Base-by-base conservation (phyloP, 805 yeast species). In the Candida alai region DNA sequence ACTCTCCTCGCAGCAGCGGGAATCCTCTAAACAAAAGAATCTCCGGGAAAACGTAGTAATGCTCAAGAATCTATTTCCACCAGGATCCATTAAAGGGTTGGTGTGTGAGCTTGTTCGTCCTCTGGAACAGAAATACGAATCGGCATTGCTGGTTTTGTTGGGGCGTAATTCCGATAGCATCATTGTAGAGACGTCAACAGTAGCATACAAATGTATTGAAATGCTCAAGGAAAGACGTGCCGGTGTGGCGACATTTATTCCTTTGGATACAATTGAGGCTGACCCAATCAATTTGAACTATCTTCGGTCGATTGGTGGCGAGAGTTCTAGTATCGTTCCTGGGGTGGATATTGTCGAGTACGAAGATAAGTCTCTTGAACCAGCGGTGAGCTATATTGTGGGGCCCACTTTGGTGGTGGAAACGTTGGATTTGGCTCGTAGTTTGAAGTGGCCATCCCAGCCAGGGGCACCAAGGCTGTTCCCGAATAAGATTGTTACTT, bases 231-330 rank as follows among this genome's bases (percentile, higher is more conserved):
- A 84, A 44, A 90, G 90, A 52, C 72, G 96, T 44, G 67, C 82
- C 9, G 97, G 97, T 30, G 70, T 74, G 6, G 88, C 93, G 1
- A 78, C 94, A 1, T 89, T 93, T 48, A 82, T 93, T 39, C 97
- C 98, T 0, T 61, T 93, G 33, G 93, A 88, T 49, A 71, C 88
- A 2, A 79, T 93, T 20, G 44, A 50, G 11, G 73, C 68, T 6
- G 75, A 77, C 1, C 69, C 62, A 22, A 65, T 79, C 4, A 67
- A 80, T 30, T 72, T 74, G 33, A 64, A 74, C 16, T 63, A 69
- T 31, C 57, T 83, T 19, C 65, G 94, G 44, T 65, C 73, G 20
- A 45, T 78, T 16, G 69, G 72, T 31, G n/a, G n/a, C n/a, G n/a
- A n/a, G n/a, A 64, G 62, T 5, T 60, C 60, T 8, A 20, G 22